These are phyloP conservation scores for Tremella yokohamensis DNA, from an alignment of 768 basidiomycete species.

Conservation along the genomic window DNA sequence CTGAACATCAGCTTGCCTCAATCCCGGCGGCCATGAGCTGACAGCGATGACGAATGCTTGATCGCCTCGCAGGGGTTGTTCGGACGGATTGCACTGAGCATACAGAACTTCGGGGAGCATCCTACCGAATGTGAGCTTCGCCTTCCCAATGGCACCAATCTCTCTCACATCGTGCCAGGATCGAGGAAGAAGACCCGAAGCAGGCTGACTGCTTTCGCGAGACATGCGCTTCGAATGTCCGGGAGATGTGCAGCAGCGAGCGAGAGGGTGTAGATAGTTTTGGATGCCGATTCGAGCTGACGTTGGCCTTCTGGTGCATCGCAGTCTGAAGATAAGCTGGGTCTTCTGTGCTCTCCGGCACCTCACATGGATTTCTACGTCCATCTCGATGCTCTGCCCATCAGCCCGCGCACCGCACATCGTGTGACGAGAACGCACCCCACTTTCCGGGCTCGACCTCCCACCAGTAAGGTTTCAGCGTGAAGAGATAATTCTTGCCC, in stretches of 20 bases:
- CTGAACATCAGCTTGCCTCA: conserved; percentile 2
- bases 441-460: conserved; percentile 9
- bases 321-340: conserved; percentile 4
- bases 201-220: background rate
- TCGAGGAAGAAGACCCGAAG: conserved; percentile 20
- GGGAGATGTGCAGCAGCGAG: conserved; percentile 1
- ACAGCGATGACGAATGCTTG: conserved; percentile 20
- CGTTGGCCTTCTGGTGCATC: conserved; percentile 17
- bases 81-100: conserved; percentile 19
- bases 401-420: background rate
- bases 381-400: conserved; percentile 20
- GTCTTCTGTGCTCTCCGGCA: background rate
- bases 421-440: conserved; percentile 13
- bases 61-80: conserved; percentile 9
- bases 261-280: conserved; percentile 9
- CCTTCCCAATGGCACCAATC: too few species aligned
- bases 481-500: conserved; percentile 19
- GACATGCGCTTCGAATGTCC: background rate
- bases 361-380: conserved; percentile 21
- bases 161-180: conserved; percentile 11
- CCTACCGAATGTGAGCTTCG: conserved; percentile 1
- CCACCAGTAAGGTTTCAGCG: conserved; percentile 23
- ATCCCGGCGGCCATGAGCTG: conserved; percentile 5
- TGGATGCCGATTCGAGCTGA: conserved; percentile 11
- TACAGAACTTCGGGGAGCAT: conserved; percentile 22